Conservation (phyloP, 768 basidiomycete genomes). For the Boletus rufocinnamomeus region DNA sequence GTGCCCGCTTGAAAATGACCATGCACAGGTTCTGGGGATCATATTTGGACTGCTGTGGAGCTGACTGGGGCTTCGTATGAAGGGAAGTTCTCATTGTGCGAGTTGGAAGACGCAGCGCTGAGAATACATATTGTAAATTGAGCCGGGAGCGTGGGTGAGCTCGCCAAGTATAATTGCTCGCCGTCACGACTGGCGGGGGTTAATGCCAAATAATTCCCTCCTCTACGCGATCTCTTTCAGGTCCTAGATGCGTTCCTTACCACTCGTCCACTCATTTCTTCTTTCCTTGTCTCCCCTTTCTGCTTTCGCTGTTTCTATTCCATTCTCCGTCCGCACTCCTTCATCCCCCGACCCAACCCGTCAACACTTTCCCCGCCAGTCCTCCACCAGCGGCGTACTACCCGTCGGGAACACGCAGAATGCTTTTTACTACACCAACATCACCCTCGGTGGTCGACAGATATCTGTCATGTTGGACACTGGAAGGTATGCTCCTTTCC, state of each 20-base stretch:
- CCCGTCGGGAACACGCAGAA: conserved; percentile 67
- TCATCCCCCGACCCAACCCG: neutral
- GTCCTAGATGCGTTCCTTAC: conserved; percentile 27
- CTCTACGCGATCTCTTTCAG: neutral
- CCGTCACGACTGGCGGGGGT: neutral
- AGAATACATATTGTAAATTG: no score
- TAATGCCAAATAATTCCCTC: no score
- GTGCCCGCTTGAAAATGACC: neutral
- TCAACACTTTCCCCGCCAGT: conserved; percentile 27
- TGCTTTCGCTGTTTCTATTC: conserved; percentile 35
- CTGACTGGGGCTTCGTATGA: no score
- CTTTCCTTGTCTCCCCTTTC: conserved; percentile 16
- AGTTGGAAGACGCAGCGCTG: neutral
- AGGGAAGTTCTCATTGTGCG: neutral
- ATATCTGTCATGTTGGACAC: conserved; percentile 73
- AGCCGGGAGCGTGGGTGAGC: conserved; percentile 5
- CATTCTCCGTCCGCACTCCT: conserved; percentile 30
- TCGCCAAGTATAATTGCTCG: neutral
- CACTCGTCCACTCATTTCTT: conserved; percentile 26
- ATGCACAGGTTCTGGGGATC: neutral
- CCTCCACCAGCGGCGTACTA: conserved; percentile 31
- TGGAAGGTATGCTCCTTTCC: conserved; percentile 55
- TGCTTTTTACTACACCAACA: conserved; percentile 70
- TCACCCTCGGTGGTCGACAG: conserved; percentile 61
- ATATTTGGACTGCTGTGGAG: neutral